phyloP scores from a whole-genome alignment of 257 asterid species.

The Solanum medicagineum region DNA sequence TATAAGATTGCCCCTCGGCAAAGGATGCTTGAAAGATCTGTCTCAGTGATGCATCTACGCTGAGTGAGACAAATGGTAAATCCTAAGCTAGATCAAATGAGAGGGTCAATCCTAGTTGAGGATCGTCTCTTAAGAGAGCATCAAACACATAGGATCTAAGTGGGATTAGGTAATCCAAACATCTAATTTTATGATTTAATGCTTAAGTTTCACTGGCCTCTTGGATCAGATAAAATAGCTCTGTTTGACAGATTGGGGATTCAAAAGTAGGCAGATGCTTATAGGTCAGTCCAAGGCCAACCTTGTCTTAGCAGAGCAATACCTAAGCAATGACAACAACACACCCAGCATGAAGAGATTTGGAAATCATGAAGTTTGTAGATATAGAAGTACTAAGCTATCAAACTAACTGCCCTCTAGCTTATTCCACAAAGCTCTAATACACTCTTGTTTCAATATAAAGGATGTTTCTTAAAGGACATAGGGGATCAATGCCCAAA shows the following conservation, averaged over 20 bases:
- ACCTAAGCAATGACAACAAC: not conserved
- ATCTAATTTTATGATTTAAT: not conserved
- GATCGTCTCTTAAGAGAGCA: not conserved
- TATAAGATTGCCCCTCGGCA: not conserved
- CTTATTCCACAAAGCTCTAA: not conserved
- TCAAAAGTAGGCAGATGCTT: not conserved
- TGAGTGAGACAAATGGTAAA: not conserved
- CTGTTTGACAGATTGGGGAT: not conserved
- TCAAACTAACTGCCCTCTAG: not conserved
- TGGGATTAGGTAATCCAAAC: not conserved
- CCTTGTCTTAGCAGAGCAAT: not conserved
- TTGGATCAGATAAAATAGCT: not conserved
- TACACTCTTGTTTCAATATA: not conserved
- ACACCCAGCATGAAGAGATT: not conserved
- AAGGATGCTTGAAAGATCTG: not conserved
- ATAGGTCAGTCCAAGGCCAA: not conserved
- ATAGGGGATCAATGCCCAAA: not conserved
- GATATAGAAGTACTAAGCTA: not conserved
- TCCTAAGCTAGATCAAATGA: not conserved
- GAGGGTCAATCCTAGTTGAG: not conserved
- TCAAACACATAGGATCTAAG: not conserved
- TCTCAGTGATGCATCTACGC: not conserved
- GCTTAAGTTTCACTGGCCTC: not conserved
- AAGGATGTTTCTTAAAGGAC: not conserved
- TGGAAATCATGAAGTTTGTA: not conserved